Evolutionary conservation across 345 rosid species (phyloP).

Genomic region (Iberis pinnata): DNA sequence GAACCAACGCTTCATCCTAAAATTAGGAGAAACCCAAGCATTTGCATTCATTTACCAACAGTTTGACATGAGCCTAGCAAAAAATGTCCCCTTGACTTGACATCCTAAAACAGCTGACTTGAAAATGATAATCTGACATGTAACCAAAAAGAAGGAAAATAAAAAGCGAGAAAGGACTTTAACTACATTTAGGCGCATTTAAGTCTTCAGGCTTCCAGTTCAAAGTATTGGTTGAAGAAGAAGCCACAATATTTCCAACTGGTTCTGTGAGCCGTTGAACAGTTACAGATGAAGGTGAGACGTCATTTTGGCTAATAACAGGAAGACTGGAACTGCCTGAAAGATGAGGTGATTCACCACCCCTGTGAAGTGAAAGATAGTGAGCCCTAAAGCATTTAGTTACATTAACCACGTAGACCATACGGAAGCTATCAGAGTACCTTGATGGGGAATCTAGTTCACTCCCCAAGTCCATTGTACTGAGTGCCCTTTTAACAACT

Average conservation of each 20-base stretch:
- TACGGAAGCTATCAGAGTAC: conserved; percentile 33
- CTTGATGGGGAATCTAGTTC: conserved; percentile 39
- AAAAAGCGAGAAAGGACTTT: conserved; percentile 18
- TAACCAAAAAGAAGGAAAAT: conserved; percentile 8
- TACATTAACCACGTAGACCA: conserved; percentile 11
- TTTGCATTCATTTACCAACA: conserved; percentile 8
- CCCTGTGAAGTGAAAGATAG: conserved; percentile 40
- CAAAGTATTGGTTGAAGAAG: conserved; percentile 34
- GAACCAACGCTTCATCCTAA: conserved; percentile 6
- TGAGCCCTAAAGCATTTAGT: conserved; percentile 10
- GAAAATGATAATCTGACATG: conserved; percentile 1
- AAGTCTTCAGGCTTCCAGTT: conserved; percentile 53
- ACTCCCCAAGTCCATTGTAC: conserved; percentile 26
- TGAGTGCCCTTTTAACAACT: conserved; percentile 39
- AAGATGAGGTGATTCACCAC: conserved; percentile 29
- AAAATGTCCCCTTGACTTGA: not conserved
- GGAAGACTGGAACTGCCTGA: conserved; percentile 34
- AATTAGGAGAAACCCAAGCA: conserved; percentile 16
- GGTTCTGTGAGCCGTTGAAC: conserved; percentile 30
- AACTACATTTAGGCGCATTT: conserved; percentile 75
- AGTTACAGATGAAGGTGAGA: conserved; percentile 24
- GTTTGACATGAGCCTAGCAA: conserved; percentile 5
- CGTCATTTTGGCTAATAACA: conserved; percentile 37
- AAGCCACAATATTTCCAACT: conserved; percentile 28
- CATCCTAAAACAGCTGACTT: conserved; percentile 5